Evolutionary conservation across 257 asterid species (phyloP), one percentile per base, ranked within the genome.

Genomic region (Solanum commersonii): DNA sequence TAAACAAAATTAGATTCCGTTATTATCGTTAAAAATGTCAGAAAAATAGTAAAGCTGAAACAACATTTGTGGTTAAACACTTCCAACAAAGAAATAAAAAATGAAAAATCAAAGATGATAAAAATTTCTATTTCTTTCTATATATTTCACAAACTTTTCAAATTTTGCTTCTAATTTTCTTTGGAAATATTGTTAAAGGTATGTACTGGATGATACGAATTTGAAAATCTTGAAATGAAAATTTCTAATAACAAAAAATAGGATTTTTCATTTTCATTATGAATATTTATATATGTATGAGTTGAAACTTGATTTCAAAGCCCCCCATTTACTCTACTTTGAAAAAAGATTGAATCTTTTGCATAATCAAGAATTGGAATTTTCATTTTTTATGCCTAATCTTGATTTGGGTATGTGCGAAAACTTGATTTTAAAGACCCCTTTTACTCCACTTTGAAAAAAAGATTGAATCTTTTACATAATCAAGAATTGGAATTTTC

Each of bases 11-110:
- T 15, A 77, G 74, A 44, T 87, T 83, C 83, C 86, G 88, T 83
- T 73, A 89, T 83, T 89, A 13, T 84, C 83, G 91, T 89, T 87
- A 52, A 34, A 71, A 65, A 63, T 89, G 52, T 34, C 87, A 73
- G 74, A 63, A 56, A 35, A 81, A 86, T 56, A 83, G 72, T 81
- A 81, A 44, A 79, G 37, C 65, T 79, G 63, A 79, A 79, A 44
- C 84, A 79, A 42, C n/a, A 78, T 78, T 12, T 78, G 65, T 59
- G 35, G 27, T 77, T 11, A 37, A 74, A 23, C 56, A 76, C 83
- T 76, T 78, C 3, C 14, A 23, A 77, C 59, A 18, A 23, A 76
- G 56, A 38, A 76, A 72, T 8, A 0, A 33, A 71, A 38, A n/a
- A 10, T 40, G 18, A 78, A 42, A 79, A 3, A 27, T 46, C 68